phyloP scores from a whole-genome alignment of 441 rosid species.

The Jatropha multifida region DNA sequence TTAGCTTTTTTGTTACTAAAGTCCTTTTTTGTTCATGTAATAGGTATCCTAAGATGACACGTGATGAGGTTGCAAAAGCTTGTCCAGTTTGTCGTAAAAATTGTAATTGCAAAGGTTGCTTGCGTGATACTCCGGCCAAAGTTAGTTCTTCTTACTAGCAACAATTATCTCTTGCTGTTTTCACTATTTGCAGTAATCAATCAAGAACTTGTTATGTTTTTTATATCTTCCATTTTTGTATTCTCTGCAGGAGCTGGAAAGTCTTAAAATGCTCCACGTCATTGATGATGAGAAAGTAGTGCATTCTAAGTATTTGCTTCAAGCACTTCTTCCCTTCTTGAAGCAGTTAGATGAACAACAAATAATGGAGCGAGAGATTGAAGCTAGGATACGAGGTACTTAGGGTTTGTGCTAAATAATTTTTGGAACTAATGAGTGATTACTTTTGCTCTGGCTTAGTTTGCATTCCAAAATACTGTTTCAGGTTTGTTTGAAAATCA shows the following conservation, averaged over 20 bases:
- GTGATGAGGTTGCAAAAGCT: slow-evolving; percentile 44
- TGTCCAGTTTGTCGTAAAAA: slow-evolving; percentile 61
- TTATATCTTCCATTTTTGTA: not conserved
- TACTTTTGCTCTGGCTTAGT: not conserved
- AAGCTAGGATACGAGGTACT: slow-evolving; percentile 46
- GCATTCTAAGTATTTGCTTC: slow-evolving; percentile 36
- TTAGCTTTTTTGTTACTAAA: not conserved
- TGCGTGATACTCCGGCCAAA: slow-evolving; percentile 38
- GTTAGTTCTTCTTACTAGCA: slow-evolving; percentile 26
- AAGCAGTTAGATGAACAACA: slow-evolving; percentile 43
- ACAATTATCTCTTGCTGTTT: not conserved
- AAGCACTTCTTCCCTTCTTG: slow-evolving; percentile 41
- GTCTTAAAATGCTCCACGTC: slow-evolving; percentile 4
- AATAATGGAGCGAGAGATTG: slow-evolving; percentile 40
- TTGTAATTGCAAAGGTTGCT: slow-evolving; percentile 71
- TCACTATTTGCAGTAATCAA: slow-evolving; percentile 4
- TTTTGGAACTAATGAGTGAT: not conserved
- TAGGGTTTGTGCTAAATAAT: not conserved
- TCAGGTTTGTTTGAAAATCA: not conserved
- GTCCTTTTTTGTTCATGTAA: slow-evolving; percentile 1
- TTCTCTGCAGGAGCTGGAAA: slow-evolving; percentile 18
- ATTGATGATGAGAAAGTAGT: slow-evolving; percentile 16
- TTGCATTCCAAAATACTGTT: not conserved
- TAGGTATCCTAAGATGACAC: slow-evolving; percentile 65
- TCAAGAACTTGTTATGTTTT: not conserved